Evolutionary conservation across 495 filamentous ascomycete genomes (phyloP).

Genomic region (Penicillium psychrofluorescens): DNA sequence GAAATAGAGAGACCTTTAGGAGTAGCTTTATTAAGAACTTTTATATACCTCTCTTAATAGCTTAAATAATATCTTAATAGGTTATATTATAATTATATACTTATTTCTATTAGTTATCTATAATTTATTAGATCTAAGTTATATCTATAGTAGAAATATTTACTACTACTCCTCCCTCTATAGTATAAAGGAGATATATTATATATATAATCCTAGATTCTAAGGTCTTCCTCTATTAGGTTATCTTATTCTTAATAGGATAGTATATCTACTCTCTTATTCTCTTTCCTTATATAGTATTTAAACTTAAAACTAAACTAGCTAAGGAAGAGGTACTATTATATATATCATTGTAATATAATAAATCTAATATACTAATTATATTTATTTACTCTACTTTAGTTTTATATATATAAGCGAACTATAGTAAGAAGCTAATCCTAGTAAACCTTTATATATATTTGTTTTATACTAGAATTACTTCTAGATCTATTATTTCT

Average conservation of each 20-base stretch:
- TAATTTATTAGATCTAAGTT: background rate
- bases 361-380: no score
- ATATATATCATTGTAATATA: background rate
- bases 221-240: background rate
- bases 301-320: background rate
- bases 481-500: no score
- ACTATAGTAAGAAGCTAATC: no score
- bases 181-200: no score
- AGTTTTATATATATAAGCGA: no score
- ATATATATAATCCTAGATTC: no score
- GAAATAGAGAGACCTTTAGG: background rate
- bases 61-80: background rate
- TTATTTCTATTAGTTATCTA: background rate
- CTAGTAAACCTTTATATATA: no score
- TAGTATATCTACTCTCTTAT: background rate
- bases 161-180: no score
- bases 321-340: background rate
- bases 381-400: no score
- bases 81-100: background rate
- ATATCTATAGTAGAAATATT: background rate
- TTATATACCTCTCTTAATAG: background rate
- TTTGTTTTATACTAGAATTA: no score
- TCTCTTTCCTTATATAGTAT: background rate
- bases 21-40: background rate
- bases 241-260: background rate